phyloP scores from a whole-genome alignment of 208 protist genomes.

The Leishmania arabica region DNA sequence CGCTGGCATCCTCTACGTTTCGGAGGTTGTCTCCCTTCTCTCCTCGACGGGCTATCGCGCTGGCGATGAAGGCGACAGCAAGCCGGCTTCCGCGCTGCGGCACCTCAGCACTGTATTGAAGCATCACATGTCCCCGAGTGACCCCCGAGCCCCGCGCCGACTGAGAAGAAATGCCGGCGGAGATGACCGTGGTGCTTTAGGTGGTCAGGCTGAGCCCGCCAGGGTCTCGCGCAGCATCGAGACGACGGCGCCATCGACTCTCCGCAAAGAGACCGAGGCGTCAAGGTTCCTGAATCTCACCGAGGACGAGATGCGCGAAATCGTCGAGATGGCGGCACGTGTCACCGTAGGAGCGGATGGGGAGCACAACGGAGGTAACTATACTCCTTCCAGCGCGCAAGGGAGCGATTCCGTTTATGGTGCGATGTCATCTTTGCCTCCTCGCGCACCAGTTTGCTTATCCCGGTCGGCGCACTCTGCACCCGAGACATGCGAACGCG shows the following conservation, averaged over 20 bases:
- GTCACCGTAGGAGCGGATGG: background rate
- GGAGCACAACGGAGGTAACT: background rate
- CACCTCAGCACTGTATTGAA: background rate
- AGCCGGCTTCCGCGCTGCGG: background rate
- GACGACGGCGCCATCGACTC: background rate
- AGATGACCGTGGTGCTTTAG: background rate
- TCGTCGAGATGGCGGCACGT: constrained; percentile 5
- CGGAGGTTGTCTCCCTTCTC: constrained; percentile 39
- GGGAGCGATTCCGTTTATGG: too few relatives aligned
- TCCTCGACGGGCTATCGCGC: background rate
- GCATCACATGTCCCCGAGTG: background rate
- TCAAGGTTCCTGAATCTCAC: constrained; percentile 7
- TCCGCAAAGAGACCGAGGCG: too few relatives aligned
- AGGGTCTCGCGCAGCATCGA: background rate
- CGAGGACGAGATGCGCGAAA: constrained; percentile 17
- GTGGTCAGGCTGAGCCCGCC: background rate
- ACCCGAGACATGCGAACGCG: background rate
- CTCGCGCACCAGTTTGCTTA: background rate
- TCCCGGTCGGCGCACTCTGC: background rate
- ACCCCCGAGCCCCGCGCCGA: background rate
- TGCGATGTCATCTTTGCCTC: background rate
- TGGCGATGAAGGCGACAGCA: background rate
- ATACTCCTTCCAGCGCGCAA: background rate
- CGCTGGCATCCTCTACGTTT: constrained; percentile 56
- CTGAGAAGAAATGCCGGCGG: background rate